Base-by-base conservation (phyloP, 805 yeast species). In the Sugiyamaella valdiviana region DNA sequence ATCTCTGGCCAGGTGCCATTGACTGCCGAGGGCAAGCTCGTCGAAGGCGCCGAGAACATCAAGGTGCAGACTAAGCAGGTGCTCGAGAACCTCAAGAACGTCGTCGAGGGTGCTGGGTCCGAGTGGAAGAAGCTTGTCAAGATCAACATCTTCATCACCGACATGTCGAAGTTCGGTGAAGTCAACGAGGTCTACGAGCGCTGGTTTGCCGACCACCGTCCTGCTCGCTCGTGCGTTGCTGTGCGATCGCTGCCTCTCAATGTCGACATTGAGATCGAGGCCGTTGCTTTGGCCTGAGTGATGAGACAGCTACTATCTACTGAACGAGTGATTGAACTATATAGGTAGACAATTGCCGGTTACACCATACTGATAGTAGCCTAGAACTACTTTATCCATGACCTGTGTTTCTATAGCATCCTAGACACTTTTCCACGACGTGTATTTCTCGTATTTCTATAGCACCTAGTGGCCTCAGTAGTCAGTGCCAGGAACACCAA, bases 161-260 rank as follows among this genome's bases (percentile, higher is more conserved):
- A 93, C 69, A 91, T 93, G 83, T 73, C 74, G 60, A 78, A 84
- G 65, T 93, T 93, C 63, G 87, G 78, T 53, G 84, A 79, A 55
- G 85, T 93, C 74, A 93, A 93, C 73, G 76, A 74, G 57, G 95
- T 86, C 45, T 93, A 93, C 71, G 80, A 79, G 47, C 62, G 68
- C 62, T 67, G 60, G 57, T 61, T 66, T 51, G 51, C 58, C 42
- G 46, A 50, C 40, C 68, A 64, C 60, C 57, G 59, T 43, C 98
- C 99, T 39, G 98, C 98, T 36, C 87, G 99, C 78, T 86, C 97
- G 1, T 93, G 97, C 75, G 95, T 93, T 60, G 97, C 97, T 40
- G 98, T 90, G 54, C 83, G 82, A 69, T 81, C 79, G 54, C 81
- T 93, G 60, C 99, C 99, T 52, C 78, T 93, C 67, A 88, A 88